Evolutionary conservation across 1,284 basidiomycete species (phyloP), one percentile per base, ranked within the genome.

Genomic region (Exobasidium cylindrosporum): DNA sequence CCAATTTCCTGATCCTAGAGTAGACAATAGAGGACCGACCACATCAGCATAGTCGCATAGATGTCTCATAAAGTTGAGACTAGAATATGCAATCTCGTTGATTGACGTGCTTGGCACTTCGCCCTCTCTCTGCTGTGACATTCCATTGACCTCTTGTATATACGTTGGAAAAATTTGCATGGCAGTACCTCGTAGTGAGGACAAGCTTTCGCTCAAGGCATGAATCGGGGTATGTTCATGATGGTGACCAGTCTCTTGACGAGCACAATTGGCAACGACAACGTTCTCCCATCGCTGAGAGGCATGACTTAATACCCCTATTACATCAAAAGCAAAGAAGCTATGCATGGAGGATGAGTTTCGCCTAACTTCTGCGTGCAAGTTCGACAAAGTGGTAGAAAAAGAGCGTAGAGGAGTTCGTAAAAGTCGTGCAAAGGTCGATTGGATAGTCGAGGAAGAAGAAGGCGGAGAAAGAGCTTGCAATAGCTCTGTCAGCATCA

Each of bases 71-170:
- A 75, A 74, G 14, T 67, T 62, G n/a, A 78, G 58, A 0, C 72
- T 70, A 10, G 69, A 50, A 56, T 72, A 71, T 46, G 76, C 66
- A 58, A 79, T 73, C 47, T 78, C 76, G 59, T 76, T 77, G 61
- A 79, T 72, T 6, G 63, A 64, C 0, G 70, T 72, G 45, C 68
- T 72, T 4, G 76, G 70, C 1, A 73, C 72, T 40, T 77, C 75
- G 2, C 60, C 55, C 11, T 69, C 74, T 35, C 72, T 64, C 60
- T 71, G 69, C 21, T 65, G 44, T 6, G 77, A 75, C 26, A 78
- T 72, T 1, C 65, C 65, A 64, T 76, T 73, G 62, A 79, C 60
- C 28, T 76, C 74, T n/a, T 76, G 69, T 61, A 79, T 68, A 49
- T 76, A 70, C 30, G 72, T 67, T 11, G 74, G 72, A 57, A 79